These are phyloP conservation scores for Hypoxylon perforatum DNA, from an alignment of 495 filamentous ascomycete genomes.

Conservation along the genomic window DNA sequence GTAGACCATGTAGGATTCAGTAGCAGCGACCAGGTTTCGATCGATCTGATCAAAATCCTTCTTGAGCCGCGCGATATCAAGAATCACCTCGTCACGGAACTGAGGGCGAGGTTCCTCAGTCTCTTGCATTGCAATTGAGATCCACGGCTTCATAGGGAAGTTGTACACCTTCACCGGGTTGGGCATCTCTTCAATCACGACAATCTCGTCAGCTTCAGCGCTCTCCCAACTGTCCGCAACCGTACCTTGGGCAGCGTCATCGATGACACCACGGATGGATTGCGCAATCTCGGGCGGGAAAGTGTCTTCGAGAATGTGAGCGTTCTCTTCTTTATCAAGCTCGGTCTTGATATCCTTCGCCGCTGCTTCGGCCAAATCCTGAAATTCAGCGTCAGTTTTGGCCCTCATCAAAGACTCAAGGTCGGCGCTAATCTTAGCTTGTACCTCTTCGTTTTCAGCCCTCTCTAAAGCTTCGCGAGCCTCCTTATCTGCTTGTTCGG, in stretches of 20 bases:
- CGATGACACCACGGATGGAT: conserved; percentile 66
- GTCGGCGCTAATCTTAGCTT: conserved; percentile 59
- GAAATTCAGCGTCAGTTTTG: conserved; percentile 58
- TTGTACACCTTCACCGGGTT: conserved; percentile 83
- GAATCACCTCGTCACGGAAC: conserved; percentile 76
- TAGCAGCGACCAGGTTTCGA: conserved; percentile 88
- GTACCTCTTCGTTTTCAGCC: conserved; percentile 62
- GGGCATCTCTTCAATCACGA: conserved; percentile 72
- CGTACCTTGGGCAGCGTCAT: conserved; percentile 65
- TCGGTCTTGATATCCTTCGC: conserved; percentile 67
- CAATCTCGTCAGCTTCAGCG: conserved; percentile 75
- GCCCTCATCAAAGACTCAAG: conserved; percentile 55
- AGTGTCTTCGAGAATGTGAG: conserved; percentile 60
- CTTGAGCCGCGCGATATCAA: conserved; percentile 91
- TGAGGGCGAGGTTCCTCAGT: conserved; percentile 59
- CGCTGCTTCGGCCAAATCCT: conserved; percentile 54
- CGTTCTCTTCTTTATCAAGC: conserved; percentile 65
- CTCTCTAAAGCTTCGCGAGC: conserved; percentile 72
- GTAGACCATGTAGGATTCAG: conserved; percentile 92
- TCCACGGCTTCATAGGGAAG: conserved; percentile 96
- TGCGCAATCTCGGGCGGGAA: conserved; percentile 65
- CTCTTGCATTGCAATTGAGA: conserved; percentile 72
- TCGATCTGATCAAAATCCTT: conserved; percentile 98
- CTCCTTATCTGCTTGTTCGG: conserved; percentile 73
- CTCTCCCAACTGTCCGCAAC: conserved; percentile 84